phyloP scores from a whole-genome alignment of 2,329 filamentous ascomycete species.

The Drechslera avenae region DNA sequence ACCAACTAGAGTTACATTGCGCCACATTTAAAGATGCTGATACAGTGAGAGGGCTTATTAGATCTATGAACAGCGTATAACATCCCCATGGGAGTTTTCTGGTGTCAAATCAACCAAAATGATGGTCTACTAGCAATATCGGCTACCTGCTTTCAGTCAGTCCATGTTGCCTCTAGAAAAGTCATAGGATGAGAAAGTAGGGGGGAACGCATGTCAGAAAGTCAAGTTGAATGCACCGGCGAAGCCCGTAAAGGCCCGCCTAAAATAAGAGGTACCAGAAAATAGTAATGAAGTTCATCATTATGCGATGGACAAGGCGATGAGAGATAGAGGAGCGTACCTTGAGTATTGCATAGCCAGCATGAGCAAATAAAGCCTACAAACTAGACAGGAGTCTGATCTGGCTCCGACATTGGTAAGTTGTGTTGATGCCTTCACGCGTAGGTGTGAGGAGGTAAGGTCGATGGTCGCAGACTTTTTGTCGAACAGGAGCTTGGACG shows the following conservation, averaged over 20 bases:
- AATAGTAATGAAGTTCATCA: constrained; percentile 29
- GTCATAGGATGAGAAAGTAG: constrained; percentile 2
- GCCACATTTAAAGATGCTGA: too few relatives aligned
- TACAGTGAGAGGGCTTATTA: too few relatives aligned
- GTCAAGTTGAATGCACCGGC: constrained; percentile 46
- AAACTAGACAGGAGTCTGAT: not conserved
- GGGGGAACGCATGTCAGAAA: constrained; percentile 36
- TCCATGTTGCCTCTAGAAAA: constrained; percentile 3
- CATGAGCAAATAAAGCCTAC: not conserved
- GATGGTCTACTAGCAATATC: too few relatives aligned
- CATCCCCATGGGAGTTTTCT: too few relatives aligned
- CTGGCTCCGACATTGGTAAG: constrained; percentile 1
- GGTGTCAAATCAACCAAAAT: too few relatives aligned
- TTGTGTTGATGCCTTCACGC: too few relatives aligned
- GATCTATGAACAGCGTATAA: too few relatives aligned
- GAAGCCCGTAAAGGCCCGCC: constrained; percentile 36
- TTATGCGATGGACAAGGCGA: constrained; percentile 9
- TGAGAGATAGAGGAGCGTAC: constrained; percentile 23
- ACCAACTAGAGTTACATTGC: too few relatives aligned
- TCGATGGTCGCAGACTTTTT: constrained; percentile 18
- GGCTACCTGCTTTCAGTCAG: constrained; percentile 14
- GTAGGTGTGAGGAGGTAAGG: constrained; percentile 4
- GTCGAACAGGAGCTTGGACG: constrained; percentile 9
- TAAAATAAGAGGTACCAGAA: constrained; percentile 86
- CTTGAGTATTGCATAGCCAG: constrained; percentile 12